phyloP scores from a whole-genome alignment of 1,284 basidiomycete species.

The Melampsora americana region DNA sequence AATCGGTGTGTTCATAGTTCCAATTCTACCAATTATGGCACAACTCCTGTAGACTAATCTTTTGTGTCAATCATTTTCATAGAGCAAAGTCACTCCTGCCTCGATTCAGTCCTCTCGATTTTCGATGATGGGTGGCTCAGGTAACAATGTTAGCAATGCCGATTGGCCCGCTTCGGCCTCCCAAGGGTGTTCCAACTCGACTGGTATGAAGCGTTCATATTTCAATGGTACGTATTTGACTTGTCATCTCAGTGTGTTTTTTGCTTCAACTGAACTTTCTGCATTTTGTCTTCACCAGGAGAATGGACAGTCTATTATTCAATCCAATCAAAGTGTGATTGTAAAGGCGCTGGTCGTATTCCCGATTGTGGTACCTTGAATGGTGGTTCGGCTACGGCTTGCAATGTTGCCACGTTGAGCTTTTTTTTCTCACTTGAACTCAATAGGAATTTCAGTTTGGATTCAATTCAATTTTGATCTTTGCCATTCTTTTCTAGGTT shows the following conservation, averaged over 20 bases:
- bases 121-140: no score
- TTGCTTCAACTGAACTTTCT: not conserved
- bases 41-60: no score
- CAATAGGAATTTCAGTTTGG: no score
- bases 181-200: not conserved
- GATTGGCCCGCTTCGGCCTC: not conserved
- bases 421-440: not conserved
- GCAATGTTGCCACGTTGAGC: slow-evolving; percentile 1
- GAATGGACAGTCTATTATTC: not conserved
- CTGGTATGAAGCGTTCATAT: not conserved
- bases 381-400: not conserved
- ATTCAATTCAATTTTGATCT: no score
- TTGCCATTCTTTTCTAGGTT: no score
- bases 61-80: no score
- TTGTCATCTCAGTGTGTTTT: not conserved
- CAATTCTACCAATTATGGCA: no score
- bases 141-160: not conserved
- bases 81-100: no score
- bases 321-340: not conserved
- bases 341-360: not conserved
- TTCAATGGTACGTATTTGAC: not conserved
- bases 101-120: no score
- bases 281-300: not conserved
- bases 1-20: not conserved
- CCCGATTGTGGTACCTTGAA: not conserved